A percentile compares a stretch with the other conserved stretches of the same genome.
These are phyloP conservation scores for Ogataea populi-albae DNA, from an alignment of 805 yeast species.

Conservation along the genomic window DNA sequence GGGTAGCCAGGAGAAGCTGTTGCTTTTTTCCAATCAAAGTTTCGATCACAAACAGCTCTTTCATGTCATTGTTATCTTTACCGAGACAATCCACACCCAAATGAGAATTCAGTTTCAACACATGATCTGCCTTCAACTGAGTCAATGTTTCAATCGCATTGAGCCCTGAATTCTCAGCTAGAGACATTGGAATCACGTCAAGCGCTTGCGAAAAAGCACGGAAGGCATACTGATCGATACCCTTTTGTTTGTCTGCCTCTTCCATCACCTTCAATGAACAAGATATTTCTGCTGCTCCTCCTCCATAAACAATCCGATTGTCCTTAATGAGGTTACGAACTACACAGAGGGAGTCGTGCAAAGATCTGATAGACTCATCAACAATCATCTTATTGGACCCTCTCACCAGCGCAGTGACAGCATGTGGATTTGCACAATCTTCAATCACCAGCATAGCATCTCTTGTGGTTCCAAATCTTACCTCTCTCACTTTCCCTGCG, in stretches of 20 bases:
- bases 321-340: slow-evolving; percentile 93
- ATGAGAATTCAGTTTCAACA: slow-evolving; percentile 62
- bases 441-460: slow-evolving; percentile 96
- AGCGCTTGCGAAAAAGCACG: slow-evolving; percentile 90
- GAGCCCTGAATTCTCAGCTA: slow-evolving; percentile 96
- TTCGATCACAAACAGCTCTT: slow-evolving; percentile 89
- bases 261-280: slow-evolving; percentile 88
- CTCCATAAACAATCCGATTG: slow-evolving; percentile 96
- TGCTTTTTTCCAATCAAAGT: slow-evolving; percentile 97
- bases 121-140: slow-evolving; percentile 77
- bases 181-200: slow-evolving; percentile 88
- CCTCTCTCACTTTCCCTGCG: slow-evolving; percentile 81
- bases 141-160: slow-evolving; percentile 91
- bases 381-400: slow-evolving; percentile 98
- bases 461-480: slow-evolving; percentile 93
- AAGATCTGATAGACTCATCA: slow-evolving; percentile 94
- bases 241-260: slow-evolving; percentile 89
- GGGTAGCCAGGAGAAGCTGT: slow-evolving; percentile 93
- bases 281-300: slow-evolving; percentile 97
- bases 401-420: slow-evolving; percentile 89
- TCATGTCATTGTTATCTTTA: slow-evolving; percentile 86
- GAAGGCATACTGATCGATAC: slow-evolving; percentile 97
- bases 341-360: slow-evolving; percentile 95
- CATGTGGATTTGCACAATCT: slow-evolving; percentile 79
- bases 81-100: slow-evolving; percentile 96